phyloP scores from a whole-genome alignment of 1,284 basidiomycete species.

The Rhizoctonia solani region DNA sequence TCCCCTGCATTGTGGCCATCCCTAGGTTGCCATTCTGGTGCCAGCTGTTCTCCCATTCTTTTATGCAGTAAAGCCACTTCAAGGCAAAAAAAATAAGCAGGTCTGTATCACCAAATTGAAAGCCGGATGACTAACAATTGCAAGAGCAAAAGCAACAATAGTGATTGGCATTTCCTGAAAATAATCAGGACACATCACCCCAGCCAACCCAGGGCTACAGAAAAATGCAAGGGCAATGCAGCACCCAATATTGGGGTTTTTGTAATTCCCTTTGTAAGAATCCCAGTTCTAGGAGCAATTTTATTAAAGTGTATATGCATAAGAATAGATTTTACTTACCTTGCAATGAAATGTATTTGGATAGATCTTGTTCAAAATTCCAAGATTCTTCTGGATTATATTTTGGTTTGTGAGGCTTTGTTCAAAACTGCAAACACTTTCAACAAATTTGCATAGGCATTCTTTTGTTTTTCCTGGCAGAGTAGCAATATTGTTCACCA shows the following conservation, averaged over 20 bases:
- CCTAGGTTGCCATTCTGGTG: neutral
- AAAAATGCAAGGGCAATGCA: neutral
- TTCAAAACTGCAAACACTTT: too few relatives aligned
- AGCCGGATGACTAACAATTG: neutral
- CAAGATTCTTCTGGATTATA: too few relatives aligned
- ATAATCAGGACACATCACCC: constrained; percentile 5
- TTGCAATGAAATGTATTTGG: too few relatives aligned
- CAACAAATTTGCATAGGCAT: too few relatives aligned
- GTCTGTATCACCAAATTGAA: neutral
- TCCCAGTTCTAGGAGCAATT: too few relatives aligned
- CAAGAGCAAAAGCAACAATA: neutral
- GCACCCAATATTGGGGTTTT: neutral
- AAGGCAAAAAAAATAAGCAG: neutral
- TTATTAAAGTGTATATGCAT: too few relatives aligned
- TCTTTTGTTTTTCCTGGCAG: too few relatives aligned
- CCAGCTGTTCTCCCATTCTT: constrained; percentile 11
- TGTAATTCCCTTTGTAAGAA: too few relatives aligned
- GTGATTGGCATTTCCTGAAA: neutral
- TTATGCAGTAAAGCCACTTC: neutral
- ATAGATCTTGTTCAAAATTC: too few relatives aligned
- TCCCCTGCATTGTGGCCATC: constrained; percentile 4
- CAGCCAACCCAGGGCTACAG: neutral
- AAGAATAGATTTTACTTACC: too few relatives aligned
- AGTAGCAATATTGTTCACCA: too few relatives aligned
- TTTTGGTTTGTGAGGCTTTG: too few relatives aligned